Evolutionary conservation across 345 rosid genomes (phyloP), one percentile per base, ranked within the genome.

Genomic region (Salix brachista): DNA sequence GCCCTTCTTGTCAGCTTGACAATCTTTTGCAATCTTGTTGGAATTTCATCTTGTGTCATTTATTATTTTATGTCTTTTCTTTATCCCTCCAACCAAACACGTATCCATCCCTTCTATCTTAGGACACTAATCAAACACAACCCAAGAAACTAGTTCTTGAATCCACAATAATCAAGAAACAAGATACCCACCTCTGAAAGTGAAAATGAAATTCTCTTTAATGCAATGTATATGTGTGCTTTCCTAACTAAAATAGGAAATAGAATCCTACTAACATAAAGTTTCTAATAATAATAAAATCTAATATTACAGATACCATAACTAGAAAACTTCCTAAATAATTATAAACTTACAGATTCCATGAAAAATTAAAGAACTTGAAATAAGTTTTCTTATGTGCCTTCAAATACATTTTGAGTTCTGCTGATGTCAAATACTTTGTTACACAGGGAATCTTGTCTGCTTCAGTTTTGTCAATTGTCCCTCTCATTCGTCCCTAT

Each of bases 401-500:
- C 58, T 6, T 50, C n/a, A 50, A 50, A 50, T 18, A 18, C 9
- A 39, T 69, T 28, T 65, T 79, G 10, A 79, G 14, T 68, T 73
- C 41, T 14, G 56, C 72, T 58, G 19, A 28, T 48, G 71, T 71
- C 65, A 14, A 16, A 61, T 76, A 79, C 56, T 67, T 76, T 67
- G 52, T 75, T 73, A 37, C 72, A 74, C 85, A 95, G 97, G 97
- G 99, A 73, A 80, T 90, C 74, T 90, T 95, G 77, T 90, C 97
- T 79, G 97, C 97, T 61, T 84, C 86, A 46, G 90, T 93, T 64
- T 84, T 95, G 83, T 88, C 97, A 48, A 72, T 93, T 64, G 81
- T 91, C 80, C 93, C 99, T 69, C 71, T 91, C 18, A 93, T 93
- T 67, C 93, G 97, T 66, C 97, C 99, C 42, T 95, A 87, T 84